These are phyloP conservation scores for Cornus kousa DNA, from an alignment of 148 eudicot species.

Conservation along the genomic window DNA sequence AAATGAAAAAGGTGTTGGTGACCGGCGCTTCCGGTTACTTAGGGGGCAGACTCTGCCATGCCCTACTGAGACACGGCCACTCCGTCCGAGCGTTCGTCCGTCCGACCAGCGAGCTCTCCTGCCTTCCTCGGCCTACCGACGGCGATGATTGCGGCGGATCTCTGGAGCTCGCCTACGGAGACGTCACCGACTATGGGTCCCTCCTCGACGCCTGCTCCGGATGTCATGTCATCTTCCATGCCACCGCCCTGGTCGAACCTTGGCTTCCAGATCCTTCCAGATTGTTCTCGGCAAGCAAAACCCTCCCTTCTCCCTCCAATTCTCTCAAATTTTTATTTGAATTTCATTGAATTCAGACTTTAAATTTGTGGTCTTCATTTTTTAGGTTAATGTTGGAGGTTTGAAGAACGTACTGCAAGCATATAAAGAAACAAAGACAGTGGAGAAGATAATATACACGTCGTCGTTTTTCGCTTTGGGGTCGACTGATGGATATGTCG, in stretches of 20 bases:
- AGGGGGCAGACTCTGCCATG: conserved; percentile 74
- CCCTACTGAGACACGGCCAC: conserved; percentile 52
- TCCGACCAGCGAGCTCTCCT: conserved; percentile 54
- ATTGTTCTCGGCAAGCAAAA: conserved; percentile 41
- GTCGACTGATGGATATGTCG: conserved; percentile 66
- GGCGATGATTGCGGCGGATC: conserved; percentile 18
- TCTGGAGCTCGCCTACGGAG: conserved; percentile 67
- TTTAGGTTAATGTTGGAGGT: conserved; percentile 85
- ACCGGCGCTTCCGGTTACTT: conserved; percentile 97
- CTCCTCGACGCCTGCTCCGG: conserved; percentile 61
- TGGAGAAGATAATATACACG: conserved; percentile 81
- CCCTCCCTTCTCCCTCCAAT: not conserved
- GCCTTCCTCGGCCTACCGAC: conserved; percentile 40
- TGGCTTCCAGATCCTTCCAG: conserved; percentile 80
- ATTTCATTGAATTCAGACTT: not conserved
- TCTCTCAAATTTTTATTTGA: not conserved
- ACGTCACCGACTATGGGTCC: conserved; percentile 61
- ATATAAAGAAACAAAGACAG: conserved; percentile 41
- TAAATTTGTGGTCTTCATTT: not conserved
- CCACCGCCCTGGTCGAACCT: conserved; percentile 93
- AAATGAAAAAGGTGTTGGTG: conserved; percentile 47
- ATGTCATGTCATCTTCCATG: conserved; percentile 65
- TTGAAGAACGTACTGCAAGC: conserved; percentile 76
- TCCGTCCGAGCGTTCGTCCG: conserved; percentile 87
- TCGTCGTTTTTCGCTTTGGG: conserved; percentile 93